phyloP scores from a whole-genome alignment of 2,329 filamentous ascomycete genomes.

The Sporothrix curviconia region DNA sequence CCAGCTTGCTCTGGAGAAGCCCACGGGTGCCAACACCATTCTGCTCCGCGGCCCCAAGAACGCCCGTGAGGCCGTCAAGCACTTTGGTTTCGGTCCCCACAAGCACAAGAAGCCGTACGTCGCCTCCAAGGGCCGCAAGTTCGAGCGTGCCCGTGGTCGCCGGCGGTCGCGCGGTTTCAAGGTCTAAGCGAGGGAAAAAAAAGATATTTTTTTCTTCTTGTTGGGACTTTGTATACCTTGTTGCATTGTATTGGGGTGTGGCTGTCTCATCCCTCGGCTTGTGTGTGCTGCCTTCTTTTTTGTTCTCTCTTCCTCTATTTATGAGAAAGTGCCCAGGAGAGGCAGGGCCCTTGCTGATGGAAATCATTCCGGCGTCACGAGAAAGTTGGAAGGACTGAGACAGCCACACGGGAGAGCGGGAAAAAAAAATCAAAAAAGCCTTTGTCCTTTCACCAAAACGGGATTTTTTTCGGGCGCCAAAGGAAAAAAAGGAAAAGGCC shows the following conservation, averaged over 20 bases:
- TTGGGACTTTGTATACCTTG: not conserved
- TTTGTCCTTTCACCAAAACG: not conserved
- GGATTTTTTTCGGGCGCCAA: constrained; percentile 4
- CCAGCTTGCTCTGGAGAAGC: constrained; percentile 90
- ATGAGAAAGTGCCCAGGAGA: not conserved
- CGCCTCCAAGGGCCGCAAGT: constrained; percentile 98
- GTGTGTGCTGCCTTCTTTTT: not conserved
- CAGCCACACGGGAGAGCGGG: not conserved
- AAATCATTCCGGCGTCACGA: constrained; percentile 1
- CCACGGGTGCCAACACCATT: constrained; percentile 94
- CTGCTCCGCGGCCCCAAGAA: constrained; percentile 98
- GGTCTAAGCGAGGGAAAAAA: constrained; percentile 62
- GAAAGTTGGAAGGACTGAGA: constrained; percentile 11
- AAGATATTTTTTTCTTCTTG: not conserved
- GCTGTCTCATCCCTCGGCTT: not conserved
- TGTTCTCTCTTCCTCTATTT: not conserved
- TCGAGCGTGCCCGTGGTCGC: constrained; percentile 97
- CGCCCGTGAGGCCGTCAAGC: constrained; percentile 93
- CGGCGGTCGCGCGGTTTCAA: constrained; percentile 99
- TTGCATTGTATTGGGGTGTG: not conserved
- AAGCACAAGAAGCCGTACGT: constrained; percentile 98
- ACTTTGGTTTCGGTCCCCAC: constrained; percentile 98
- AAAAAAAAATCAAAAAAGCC: constrained; percentile 6
- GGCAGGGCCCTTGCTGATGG: too few relatives aligned
- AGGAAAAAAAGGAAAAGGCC: constrained; percentile 3